Percentiles rank a stretch among this genome's conserved stretches.
phyloP scores from a whole-genome alignment of 768 basidiomycete species.

The Cystoderma amianthinum region DNA sequence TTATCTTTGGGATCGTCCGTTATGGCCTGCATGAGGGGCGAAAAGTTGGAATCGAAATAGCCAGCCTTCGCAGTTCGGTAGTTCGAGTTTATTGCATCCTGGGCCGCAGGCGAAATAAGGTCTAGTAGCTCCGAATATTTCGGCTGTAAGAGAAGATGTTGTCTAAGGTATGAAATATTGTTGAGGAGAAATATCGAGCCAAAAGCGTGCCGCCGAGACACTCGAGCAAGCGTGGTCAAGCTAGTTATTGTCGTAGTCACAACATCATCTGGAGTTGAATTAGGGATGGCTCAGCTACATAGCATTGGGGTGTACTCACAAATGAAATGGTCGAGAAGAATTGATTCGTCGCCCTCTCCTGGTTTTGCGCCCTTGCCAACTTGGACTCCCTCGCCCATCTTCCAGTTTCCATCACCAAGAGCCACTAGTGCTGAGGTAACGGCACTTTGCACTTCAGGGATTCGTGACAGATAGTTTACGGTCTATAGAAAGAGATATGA shows the following conservation, averaged over 20 bases:
- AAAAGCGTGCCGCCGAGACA: constrained; percentile 53
- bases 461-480: constrained; percentile 57
- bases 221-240: constrained; percentile 56
- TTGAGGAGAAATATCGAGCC: constrained; percentile 76
- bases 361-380: constrained; percentile 43
- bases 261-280: constrained; percentile 66
- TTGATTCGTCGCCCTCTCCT: constrained; percentile 47
- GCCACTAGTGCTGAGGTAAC: constrained; percentile 59
- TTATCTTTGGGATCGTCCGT: constrained; percentile 59
- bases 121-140: constrained; percentile 34
- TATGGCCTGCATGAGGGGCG: constrained; percentile 65
- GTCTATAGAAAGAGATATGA: constrained; percentile 33
- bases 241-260: constrained; percentile 56
- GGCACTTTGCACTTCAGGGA: constrained; percentile 66
- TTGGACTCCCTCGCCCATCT: constrained; percentile 79
- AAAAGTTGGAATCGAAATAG: constrained; percentile 81
- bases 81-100: constrained; percentile 57
- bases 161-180: constrained; percentile 66
- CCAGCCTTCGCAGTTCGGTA: constrained; percentile 78
- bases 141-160: constrained; percentile 49
- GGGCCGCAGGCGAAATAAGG: constrained; percentile 54
- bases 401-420: constrained; percentile 87
- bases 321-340: constrained; percentile 68
- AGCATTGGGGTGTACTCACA: no score
- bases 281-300: no score